Evolutionary conservation across 768 basidiomycete genomes (phyloP).

Genomic region (Clathrus columnatus): DNA sequence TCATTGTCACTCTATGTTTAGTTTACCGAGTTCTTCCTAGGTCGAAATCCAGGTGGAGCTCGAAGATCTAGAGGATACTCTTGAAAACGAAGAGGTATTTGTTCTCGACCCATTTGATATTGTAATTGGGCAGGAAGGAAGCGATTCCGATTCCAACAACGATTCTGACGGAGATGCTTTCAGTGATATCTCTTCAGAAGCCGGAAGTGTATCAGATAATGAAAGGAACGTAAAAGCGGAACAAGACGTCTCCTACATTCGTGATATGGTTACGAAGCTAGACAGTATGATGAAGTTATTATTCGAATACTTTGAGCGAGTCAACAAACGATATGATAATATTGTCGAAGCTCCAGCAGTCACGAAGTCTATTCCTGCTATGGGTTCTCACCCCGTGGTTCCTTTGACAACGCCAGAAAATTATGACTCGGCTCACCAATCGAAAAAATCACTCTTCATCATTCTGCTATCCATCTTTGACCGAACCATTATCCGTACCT

Average conservation of each 20-base stretch:
- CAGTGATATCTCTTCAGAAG: constrained; percentile 73
- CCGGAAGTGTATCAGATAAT: constrained; percentile 34
- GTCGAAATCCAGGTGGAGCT: constrained; percentile 96
- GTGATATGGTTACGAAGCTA: constrained; percentile 85
- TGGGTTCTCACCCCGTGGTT: constrained; percentile 16
- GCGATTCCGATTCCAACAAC: constrained; percentile 44
- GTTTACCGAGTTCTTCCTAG: constrained; percentile 31
- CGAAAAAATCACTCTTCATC: constrained; percentile 63
- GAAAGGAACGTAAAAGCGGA: constrained; percentile 32
- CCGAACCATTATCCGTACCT: constrained; percentile 86
- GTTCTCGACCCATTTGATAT: constrained; percentile 82
- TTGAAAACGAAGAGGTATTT: constrained; percentile 51
- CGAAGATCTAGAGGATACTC: constrained; percentile 49
- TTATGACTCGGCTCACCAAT: constrained; percentile 27
- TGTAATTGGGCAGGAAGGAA: constrained; percentile 67
- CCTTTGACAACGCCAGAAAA: constrained; percentile 18
- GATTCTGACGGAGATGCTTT: constrained; percentile 43
- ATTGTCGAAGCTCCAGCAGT: constrained; percentile 16
- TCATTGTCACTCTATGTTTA: neutral
- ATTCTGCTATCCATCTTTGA: constrained; percentile 90
- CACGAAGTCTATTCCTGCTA: neutral
- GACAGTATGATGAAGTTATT: constrained; percentile 80
- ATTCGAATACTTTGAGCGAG: constrained; percentile 73
- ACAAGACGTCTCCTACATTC: constrained; percentile 57
- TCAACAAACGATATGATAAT: constrained; percentile 24